Evolutionary conservation across 441 rosid genomes (phyloP), one percentile per base, ranked within the genome.

Genomic region (Adansonia grandidieri): DNA sequence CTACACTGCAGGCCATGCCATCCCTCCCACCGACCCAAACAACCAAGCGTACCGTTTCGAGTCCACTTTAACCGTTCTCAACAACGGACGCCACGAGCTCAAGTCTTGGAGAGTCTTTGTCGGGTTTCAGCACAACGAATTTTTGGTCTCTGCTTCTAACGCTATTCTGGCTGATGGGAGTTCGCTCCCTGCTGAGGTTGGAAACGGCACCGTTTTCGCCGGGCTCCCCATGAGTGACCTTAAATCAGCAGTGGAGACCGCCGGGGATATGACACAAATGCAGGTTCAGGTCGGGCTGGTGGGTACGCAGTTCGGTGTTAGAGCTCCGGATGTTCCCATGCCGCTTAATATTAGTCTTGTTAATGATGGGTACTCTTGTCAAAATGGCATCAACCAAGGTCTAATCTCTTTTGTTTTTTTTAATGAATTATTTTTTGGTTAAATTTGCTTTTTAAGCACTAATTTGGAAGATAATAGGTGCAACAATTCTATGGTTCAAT

Each of bases 11-110:
- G 90, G 90, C 28, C 54, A 69, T 73, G 77, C 65, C 57, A 85
- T 87, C 77, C 85, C 88, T 19, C 92, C 92, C 4, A 84, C 71
- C 47, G 84, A 86, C 73, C 79, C 89, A 42, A 15, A 72, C 13
- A 81, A 89, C 80, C 92, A 89, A 73, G 87, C 92, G 0, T 87
- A 87, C 84, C 81, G 89, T 50, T 89, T 89, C 54, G 87, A 83
- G 70, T 89, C 92, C 51, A 71, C 84, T 1, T 78, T 89, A 64
- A 85, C 74, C 4, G 82, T 89, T 60, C 83, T 80, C 47, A 89
- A 89, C 82, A 87, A 89, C 66, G 90, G 89, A 14, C 88, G 83
- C 40, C 86, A 86, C 47, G 88, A 86, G 81, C 87, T 89, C 8
- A 77, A 83, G 82, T 84, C 86, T 4, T 89, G 92, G 92, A 81